Evolutionary conservation across 2,329 filamentous ascomycete genomes (phyloP), one percentile per base, ranked within the genome.

Genomic region (Fusarium verticillioides): DNA sequence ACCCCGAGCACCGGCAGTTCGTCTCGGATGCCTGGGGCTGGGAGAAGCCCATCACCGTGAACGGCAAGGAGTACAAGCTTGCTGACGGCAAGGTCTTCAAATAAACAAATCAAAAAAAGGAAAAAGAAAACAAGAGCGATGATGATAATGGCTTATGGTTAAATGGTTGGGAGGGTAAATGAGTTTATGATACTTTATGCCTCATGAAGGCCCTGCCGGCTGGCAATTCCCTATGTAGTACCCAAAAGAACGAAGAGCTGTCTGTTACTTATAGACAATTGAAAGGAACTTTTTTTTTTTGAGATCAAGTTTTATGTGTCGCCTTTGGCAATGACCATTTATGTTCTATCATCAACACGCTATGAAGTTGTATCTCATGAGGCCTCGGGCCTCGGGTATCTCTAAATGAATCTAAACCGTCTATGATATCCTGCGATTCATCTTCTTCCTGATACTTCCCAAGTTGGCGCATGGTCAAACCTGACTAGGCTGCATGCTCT

Each of bases 61-160:
- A 93, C 81, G 96, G 93, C 88, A 98, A 98, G 93, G 90, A 92
- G 82, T 97, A 95, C 87, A 86, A 91, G 84, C 94, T 93, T 87
- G 93, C 93, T 82, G 92, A 94, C 81, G 96, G 96, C 84, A 98
- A 98, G 91, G 95, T 98, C 84, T 98, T 98, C 93, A 98, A 98
- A 90, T 98, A 97, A 90, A 81, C 77, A 70, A 74, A 68, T 77
- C 37, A 72, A 66, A 57, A 70, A 54, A 66, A 54, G n/a, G 49
- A 66, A 66, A 69, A 59, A 43, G 49, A 71, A 73, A 70, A 62
- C 40, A 70, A 72, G 65, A 65, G 65, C 63, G 70, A 70, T 73
- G 75, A 81, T 77, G 78, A 79, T 81, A 76, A 81, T 78, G 78
- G 77, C 68, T 79, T 71, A 81, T 75, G 80, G 78, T 78, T 81